Evolutionary conservation across 352 stramenopile genomes (phyloP), one percentile per base, ranked within the genome.

Genomic region (Pythium volutum): DNA sequence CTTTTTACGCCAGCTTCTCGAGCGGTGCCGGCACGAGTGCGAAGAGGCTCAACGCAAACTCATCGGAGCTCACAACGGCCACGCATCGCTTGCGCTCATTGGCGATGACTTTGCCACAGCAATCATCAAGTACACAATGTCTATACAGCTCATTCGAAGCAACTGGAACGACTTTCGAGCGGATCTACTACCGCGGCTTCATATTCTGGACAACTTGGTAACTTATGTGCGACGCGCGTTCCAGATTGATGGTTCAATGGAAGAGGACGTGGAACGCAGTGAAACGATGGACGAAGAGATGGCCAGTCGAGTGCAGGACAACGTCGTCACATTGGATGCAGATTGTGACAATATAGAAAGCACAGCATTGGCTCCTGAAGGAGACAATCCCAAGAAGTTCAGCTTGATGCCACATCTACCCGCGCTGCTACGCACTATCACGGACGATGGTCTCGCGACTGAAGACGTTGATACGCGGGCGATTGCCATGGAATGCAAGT

Each of bases 1-100:
- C 8, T 91, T 95, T 31, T 70, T 95, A 12, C 50, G 83, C 12
- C 76, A 89, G 54, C 69, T 97, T 16, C 59, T 93, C 11, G 65
- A 66, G 20, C 85, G 87, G 36, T 82, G 81, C 53, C 74, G 68
- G 18, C 74, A 78, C n/a, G 81, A 95, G 43, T 92, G 84, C 51
- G 88, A 96, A 55, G 87, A 97, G 49, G 75, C 74, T 5, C 87
- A 96, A 60, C 79, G 88, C 3, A 77, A 89, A 61, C 62, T 91
- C 7, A 57, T 97, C 20, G 80, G 76, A 3, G 82, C 88, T 10
- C 71, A 84, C 25, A 96, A 96, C 65, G 88, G 81, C 1, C 65
- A 91, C 18, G 87, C 79, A 0, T 74, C 68, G 10, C 46, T 94
- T 14, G 58, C 75, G 14, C 34, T 84, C 20, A 55, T 88, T 8